Evolutionary conservation across 495 filamentous ascomycete species (phyloP).

Genomic region (Amorphotheca resinae): DNA sequence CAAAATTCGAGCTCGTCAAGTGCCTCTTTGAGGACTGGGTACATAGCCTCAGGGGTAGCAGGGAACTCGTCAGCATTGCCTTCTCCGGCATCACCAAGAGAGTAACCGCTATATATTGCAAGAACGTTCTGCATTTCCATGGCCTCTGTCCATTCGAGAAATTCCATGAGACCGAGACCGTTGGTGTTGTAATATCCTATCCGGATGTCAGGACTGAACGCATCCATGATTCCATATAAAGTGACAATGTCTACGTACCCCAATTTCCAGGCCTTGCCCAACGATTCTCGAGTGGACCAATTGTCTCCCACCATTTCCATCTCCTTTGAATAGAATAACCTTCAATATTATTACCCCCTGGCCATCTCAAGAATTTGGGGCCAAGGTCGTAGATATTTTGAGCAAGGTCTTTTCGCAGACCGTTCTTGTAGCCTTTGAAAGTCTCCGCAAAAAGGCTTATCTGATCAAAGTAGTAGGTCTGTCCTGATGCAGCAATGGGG

Average conservation of each 20-base stretch:
- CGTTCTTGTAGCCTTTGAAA: constrained; percentile 34
- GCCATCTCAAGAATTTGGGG: constrained; percentile 37
- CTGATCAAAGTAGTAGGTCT: constrained; percentile 33
- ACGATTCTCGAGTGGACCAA: constrained; percentile 38
- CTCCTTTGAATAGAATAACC: constrained; percentile 25
- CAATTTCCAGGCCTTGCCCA: constrained; percentile 36
- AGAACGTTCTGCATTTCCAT: constrained; percentile 38
- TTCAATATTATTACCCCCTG: constrained; percentile 40
- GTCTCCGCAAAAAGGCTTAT: constrained; percentile 42
- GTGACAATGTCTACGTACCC: constrained; percentile 10
- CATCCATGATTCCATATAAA: background rate
- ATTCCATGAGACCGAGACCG: constrained; percentile 39
- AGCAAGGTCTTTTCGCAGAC: constrained; percentile 36
- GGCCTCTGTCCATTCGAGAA: constrained; percentile 42
- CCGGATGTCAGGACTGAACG: no score
- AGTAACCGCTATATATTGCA: constrained; percentile 38
- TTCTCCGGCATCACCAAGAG: constrained; percentile 24
- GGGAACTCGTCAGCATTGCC: constrained; percentile 12
- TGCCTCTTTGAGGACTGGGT: constrained; percentile 17
- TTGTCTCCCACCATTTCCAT: constrained; percentile 45
- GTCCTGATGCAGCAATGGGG: constrained; percentile 25
- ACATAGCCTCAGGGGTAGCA: constrained; percentile 7
- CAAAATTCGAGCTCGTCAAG: constrained; percentile 19
- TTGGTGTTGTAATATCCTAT: constrained; percentile 36
- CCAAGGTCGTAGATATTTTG: constrained; percentile 29